Evolutionary conservation across 805 yeast genomes (phyloP), one percentile per base, ranked within the genome.

Genomic region (Barnettozyma pratensis): DNA sequence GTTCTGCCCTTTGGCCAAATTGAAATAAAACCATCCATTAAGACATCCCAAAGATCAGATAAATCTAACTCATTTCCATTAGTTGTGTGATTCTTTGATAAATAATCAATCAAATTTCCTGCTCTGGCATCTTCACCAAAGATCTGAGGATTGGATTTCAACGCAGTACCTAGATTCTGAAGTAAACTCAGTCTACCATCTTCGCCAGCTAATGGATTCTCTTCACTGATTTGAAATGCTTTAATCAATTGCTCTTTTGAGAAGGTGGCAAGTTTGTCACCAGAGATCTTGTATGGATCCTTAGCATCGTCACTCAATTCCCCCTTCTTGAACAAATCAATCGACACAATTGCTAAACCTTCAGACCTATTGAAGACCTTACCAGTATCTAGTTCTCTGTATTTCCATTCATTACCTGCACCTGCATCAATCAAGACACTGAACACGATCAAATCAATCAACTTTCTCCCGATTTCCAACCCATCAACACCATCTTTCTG

Each of bases 391-490:
- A 56, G 49, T 50, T 79, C 83, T 3, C 51, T 56, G 55, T 69
- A 81, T 39, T 57, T 61, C 87, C 87, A 81, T 8, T 54, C 56
- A 46, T 77, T 75, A 19, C 87, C 87, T 0, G 87, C 86, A 26
- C 87, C 87, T 5, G 87, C 87, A 61, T 81, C 87, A 28, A 81
- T 66, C 41, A 81, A 62, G 4, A 81, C 87, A 49, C 84, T 77
- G 34, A 81, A 75, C 4, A 80, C 73, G 54, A 81, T 77, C 47
- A 81, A 64, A 61, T 81, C 87, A 46, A 81, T 68, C 37, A 81
- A 63, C 40, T 77, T 73, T 54, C 72, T 74, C 35, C 83, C 77
- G 29, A 76, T 72, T 48, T 80, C 85, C 11, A 66, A 52, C 32
- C 64, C 63, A 51, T 66, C 68, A 27, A 63, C 51, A 3, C 51